Conservation (phyloP, 768 basidiomycete genomes). For the Agaricus sinodeliciosus region DNA sequence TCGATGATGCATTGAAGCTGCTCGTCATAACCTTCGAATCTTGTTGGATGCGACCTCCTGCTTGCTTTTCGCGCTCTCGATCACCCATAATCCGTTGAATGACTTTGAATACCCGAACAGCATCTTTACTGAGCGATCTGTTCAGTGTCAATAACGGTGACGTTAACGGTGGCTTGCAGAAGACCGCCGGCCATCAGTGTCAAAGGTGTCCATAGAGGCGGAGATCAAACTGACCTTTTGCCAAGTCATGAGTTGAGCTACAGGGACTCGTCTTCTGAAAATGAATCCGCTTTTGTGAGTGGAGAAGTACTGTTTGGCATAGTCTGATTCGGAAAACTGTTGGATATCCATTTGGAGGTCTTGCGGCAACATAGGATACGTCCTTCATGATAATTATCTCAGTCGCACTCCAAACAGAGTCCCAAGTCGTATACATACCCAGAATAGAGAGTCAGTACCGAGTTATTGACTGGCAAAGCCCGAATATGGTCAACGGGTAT, state of each 20-base stretch:
- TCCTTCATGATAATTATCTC: slow-evolving; percentile 32
- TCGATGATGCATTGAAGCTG: slow-evolving; percentile 39
- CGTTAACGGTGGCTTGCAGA: slow-evolving; percentile 47
- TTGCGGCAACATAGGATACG: slow-evolving; percentile 70
- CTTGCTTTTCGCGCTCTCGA: slow-evolving; percentile 62
- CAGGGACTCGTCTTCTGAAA: slow-evolving; percentile 74
- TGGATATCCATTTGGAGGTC: slow-evolving; percentile 82
- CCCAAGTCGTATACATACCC: slow-evolving; percentile 41
- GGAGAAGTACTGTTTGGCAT: slow-evolving; percentile 83
- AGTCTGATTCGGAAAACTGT: slow-evolving; percentile 81
- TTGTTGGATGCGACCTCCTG: slow-evolving; percentile 41
- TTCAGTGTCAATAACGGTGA: slow-evolving; percentile 72
- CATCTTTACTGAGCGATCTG: slow-evolving; percentile 62
- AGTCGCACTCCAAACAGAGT: slow-evolving; percentile 9
- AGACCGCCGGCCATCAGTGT: slow-evolving; percentile 1
- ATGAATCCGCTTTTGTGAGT: slow-evolving; percentile 87
- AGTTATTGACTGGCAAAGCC: slow-evolving; percentile 14
- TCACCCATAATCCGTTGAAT: slow-evolving; percentile 95
- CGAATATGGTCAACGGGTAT: slow-evolving; percentile 40
- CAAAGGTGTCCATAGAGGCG: background rate
- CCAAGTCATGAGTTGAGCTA: slow-evolving; percentile 87
- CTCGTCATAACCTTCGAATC: slow-evolving; percentile 35
- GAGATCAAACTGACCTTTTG: slow-evolving; percentile 51
- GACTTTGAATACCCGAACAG: slow-evolving; percentile 80
- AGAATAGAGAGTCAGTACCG: slow-evolving; percentile 47